Evolutionary conservation across 140 eudicot genomes (phyloP), one percentile per base, ranked within the genome.

Genomic region (Ambrosia hybrid): DNA sequence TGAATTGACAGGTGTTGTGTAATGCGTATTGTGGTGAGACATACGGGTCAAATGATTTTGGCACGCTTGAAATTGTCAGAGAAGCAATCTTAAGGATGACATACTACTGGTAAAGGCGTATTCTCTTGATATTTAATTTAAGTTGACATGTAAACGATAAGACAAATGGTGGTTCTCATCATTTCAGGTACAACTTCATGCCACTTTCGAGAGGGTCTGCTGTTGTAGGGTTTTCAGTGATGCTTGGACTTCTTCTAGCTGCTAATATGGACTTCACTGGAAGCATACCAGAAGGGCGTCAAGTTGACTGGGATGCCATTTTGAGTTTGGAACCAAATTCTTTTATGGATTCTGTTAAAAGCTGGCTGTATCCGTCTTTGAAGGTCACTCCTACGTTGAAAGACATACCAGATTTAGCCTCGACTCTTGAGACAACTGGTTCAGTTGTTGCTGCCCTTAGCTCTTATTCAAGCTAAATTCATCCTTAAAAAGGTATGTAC

Each of bases 251-350:
- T 52, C 78, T 82, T 45, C 88, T 94, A 62, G 99, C 99, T 51
- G 96, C 99, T 51, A 94, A 94, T 72, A 94, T 94, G 99, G 99
- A 94, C 79, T 94, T 90, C 77, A 85, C 94, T 1, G 99, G 97
- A 52, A 94, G 83, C 86, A 86, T 94, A 76, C 99, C 99, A 5
- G 85, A 85, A 79, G 97, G 99, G 4, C 59, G 81, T 62, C 99
- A 94, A 85, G 92, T 90, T 51, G 97, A 94, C 65, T 94, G 99
- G 99, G 99, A 94, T 77, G 99, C 99, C 48, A 84, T 90, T 58
- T 76, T 94, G 56, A 87, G 76, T 78, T 77, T 79, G 48, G 91
- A 86, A 73, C 92, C 95, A 0, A 82, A 78, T 58, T 64, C 85
- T 63, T 94, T 90, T 58, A 76, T 88, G 64, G 88, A 82, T 39